Evolutionary conservation across 352 stramenopile species (phyloP).

Genomic region (Globisporangium emineosum): DNA sequence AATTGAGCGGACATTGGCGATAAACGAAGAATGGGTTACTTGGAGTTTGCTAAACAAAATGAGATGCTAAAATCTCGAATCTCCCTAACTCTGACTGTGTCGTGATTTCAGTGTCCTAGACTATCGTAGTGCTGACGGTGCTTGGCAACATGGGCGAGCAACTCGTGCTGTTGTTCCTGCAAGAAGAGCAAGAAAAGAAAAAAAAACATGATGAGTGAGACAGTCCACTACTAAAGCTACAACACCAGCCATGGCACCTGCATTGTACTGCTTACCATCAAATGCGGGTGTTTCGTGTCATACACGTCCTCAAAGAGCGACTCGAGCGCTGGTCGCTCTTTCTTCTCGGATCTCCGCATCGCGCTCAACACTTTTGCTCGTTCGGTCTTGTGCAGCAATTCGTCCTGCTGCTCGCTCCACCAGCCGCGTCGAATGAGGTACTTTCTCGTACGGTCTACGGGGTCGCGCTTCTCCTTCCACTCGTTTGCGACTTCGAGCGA

Average conservation of each 20-base stretch:
- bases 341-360: slow-evolving; percentile 88
- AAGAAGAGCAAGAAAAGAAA: background rate
- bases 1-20: background rate
- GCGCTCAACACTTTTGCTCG: slow-evolving; percentile 81
- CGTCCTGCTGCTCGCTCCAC: slow-evolving; percentile 52
- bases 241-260: background rate
- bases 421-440: background rate
- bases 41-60: background rate
- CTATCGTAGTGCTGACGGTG: background rate
- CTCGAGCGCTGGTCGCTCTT: slow-evolving; percentile 76
- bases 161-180: background rate
- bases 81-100: no score
- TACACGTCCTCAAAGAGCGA: slow-evolving; percentile 98
- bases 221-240: no score
- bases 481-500: slow-evolving; percentile 90
- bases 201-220: background rate
- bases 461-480: slow-evolving; percentile 84
- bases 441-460: background rate
- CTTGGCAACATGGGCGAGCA: background rate
- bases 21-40: background rate
- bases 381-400: slow-evolving; percentile 81
- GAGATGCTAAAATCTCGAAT: no score
- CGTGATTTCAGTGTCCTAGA: background rate
- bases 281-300: slow-evolving; percentile 89
- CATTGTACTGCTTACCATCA: slow-evolving; percentile 56